These are phyloP conservation scores for Mucor piriformis DNA, from an alignment of 371 early-diverging fungal species.

Conservation along the genomic window DNA sequence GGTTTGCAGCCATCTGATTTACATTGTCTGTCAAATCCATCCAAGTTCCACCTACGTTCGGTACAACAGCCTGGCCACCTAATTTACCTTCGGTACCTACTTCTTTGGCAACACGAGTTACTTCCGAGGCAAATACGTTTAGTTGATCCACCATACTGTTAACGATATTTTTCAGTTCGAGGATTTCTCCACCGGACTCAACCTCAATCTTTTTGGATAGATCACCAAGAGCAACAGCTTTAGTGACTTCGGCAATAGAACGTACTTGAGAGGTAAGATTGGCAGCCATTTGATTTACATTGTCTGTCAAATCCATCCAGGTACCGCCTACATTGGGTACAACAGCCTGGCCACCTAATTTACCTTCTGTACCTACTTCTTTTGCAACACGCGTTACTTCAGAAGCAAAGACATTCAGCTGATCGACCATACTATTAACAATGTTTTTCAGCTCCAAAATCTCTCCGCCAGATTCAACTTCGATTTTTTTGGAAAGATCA, in stretches of 20 bases:
- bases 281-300: slow-evolving; percentile 43
- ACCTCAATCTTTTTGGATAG: slow-evolving; percentile 38
- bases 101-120: slow-evolving; percentile 40
- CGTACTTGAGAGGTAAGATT: slow-evolving; percentile 49
- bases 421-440: slow-evolving; percentile 61
- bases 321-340: slow-evolving; percentile 40
- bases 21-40: slow-evolving; percentile 32
- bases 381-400: slow-evolving; percentile 40
- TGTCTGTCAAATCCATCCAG: slow-evolving; percentile 49
- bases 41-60: slow-evolving; percentile 36
- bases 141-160: slow-evolving; percentile 46
- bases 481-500: slow-evolving; percentile 56
- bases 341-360: slow-evolving; percentile 38
- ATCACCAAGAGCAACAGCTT: slow-evolving; percentile 45
- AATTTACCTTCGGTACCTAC: slow-evolving; percentile 39
- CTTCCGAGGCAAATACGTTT: slow-evolving; percentile 26
- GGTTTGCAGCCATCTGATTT: slow-evolving; percentile 28
- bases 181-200: slow-evolving; percentile 43
- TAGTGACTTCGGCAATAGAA: slow-evolving; percentile 43
- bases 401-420: slow-evolving; percentile 30
- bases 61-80: slow-evolving; percentile 22
- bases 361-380: slow-evolving; percentile 39
- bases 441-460: slow-evolving; percentile 64
- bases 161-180: slow-evolving; percentile 46
- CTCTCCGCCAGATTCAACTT: slow-evolving; percentile 60